Percentiles rank a stretch among this genome's conserved stretches.
These are phyloP conservation scores for Rhododendron griersonianum DNA, from an alignment of 148 eudicot genomes.

Conservation along the genomic window DNA sequence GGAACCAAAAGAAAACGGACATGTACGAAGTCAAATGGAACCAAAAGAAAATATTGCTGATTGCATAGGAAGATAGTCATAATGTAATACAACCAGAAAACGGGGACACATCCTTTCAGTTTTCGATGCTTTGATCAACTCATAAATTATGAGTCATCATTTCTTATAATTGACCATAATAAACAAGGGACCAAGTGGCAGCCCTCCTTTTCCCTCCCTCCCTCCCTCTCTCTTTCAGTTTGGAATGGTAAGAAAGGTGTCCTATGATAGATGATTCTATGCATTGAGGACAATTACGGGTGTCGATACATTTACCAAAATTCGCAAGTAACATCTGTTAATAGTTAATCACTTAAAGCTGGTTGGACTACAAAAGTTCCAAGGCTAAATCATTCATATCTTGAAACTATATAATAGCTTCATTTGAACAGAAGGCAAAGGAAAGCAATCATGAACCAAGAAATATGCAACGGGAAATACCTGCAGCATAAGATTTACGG, in stretches of 20 bases:
- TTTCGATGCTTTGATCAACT: not conserved
- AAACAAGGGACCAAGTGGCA: not conserved
- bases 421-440: not conserved
- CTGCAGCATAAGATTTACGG: slow-evolving; percentile 97
- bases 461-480: slow-evolving; percentile 17
- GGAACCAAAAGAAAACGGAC: too few species aligned
- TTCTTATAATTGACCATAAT: not conserved
- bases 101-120: not conserved
- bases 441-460: not conserved
- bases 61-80: not conserved
- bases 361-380: not conserved
- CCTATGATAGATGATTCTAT: not conserved
- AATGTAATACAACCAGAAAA: not conserved
- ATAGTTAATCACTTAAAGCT: not conserved
- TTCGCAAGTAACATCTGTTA: not conserved
- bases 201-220: not conserved
- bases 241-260: not conserved
- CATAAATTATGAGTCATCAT: slow-evolving; percentile 38
- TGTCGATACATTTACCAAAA: not conserved
- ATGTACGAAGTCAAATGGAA: not conserved
- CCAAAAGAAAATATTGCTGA: not conserved
- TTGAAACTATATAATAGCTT: not conserved
- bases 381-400: not conserved
- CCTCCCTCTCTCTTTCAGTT: not conserved
- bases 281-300: not conserved